These are phyloP conservation scores for Flaveria linearis DNA, from an alignment of 129 eudicot species.

Conservation along the genomic window DNA sequence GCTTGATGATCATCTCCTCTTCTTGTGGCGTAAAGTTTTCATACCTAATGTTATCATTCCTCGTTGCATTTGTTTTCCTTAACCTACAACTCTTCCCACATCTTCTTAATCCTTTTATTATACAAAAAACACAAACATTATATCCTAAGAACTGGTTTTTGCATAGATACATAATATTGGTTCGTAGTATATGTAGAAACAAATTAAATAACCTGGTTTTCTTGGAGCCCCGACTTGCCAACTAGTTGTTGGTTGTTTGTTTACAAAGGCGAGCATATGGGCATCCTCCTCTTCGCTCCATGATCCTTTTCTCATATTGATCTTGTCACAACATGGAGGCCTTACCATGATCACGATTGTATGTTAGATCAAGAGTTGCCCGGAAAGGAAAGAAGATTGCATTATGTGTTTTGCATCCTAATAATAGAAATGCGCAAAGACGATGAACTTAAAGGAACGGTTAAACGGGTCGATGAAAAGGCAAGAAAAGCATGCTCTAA, in stretches of 20 bases:
- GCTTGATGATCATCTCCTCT: conserved; percentile 83
- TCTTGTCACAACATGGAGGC: conserved; percentile 49
- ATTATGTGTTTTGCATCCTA: conserved; percentile 16
- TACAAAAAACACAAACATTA: conserved; percentile 22
- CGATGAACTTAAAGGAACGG: conserved; percentile 40
- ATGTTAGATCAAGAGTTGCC: conserved; percentile 15
- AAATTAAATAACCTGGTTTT: conserved; percentile 49
- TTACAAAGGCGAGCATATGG: conserved; percentile 35
- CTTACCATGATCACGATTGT: conserved; percentile 53
- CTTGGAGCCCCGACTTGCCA: conserved; percentile 40
- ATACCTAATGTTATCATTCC: conserved; percentile 45
- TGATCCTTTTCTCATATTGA: conserved; percentile 39
- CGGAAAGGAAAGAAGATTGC: conserved; percentile 19
- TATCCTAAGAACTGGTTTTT: neutral
- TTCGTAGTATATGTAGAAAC: neutral
- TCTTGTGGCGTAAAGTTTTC: conserved; percentile 81
- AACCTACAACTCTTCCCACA: conserved; percentile 74
- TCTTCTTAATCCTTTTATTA: conserved; percentile 49
- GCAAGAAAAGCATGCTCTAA: conserved; percentile 61
- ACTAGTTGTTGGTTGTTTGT: conserved; percentile 51
- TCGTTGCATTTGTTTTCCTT: conserved; percentile 47
- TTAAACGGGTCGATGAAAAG: conserved; percentile 35
- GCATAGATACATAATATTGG: neutral
- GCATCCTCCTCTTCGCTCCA: conserved; percentile 52
- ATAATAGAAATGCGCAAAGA: conserved; percentile 25